These are phyloP conservation scores for Phyllosticta citrichinensis DNA, from an alignment of 2,329 filamentous ascomycete species.

Conservation along the genomic window DNA sequence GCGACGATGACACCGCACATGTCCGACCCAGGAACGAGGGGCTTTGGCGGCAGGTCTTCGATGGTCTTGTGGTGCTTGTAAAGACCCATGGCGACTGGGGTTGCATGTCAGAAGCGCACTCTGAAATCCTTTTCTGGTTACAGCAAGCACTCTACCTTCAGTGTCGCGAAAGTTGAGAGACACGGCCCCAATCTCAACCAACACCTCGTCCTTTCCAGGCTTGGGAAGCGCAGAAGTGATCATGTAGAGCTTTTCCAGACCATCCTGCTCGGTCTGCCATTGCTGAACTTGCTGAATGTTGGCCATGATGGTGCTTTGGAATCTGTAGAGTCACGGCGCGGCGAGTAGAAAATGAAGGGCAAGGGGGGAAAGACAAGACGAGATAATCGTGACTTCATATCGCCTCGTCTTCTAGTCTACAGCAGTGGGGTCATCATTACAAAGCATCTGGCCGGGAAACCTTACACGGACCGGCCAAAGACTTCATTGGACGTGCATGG, in stretches of 20 bases:
- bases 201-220: constrained; percentile 30
- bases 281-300: constrained; percentile 24
- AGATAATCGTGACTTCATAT: background rate
- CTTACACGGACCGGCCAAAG: background rate
- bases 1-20: constrained; percentile 55
- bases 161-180: constrained; percentile 46
- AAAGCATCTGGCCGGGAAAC: background rate
- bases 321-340: background rate
- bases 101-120: background rate
- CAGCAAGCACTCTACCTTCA: constrained; percentile 23
- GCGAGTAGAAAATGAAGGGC: background rate
- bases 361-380: background rate
- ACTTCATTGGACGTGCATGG: background rate
- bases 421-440: constrained; percentile 9
- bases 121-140: background rate
- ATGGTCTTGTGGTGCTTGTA: constrained; percentile 57
- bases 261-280: constrained; percentile 35
- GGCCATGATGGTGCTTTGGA: background rate
- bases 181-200: constrained; percentile 43
- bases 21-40: constrained; percentile 57
- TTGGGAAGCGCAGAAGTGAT: constrained; percentile 1
- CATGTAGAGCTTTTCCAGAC: constrained; percentile 29
- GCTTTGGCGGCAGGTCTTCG: constrained; percentile 23
- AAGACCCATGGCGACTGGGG: constrained; percentile 51
- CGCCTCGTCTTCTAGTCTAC: background rate